Percentiles rank a stretch among this genome's conserved stretches.
These are phyloP conservation scores for Craterostigma plantagineum DNA, from an alignment of 257 asterid species.

Conservation along the genomic window DNA sequence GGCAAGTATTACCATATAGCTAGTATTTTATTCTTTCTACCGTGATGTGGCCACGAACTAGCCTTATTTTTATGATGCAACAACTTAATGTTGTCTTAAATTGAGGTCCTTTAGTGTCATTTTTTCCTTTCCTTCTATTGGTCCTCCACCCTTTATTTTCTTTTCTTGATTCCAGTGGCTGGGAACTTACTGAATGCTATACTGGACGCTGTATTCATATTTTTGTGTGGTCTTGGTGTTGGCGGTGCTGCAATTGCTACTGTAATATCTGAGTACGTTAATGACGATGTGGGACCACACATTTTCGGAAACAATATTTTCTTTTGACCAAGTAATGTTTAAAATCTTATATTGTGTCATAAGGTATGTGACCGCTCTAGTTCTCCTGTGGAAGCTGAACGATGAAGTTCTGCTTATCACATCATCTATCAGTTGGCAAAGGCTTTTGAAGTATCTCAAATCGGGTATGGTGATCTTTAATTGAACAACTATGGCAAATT, in stretches of 20 bases:
- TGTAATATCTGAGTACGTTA: constrained; percentile 91
- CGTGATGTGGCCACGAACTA: too few species aligned
- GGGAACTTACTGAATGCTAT: constrained; percentile 69
- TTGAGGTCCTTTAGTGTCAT: neutral
- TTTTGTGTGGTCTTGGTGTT: constrained; percentile 47
- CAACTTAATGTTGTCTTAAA: neutral
- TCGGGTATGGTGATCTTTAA: constrained; percentile 30
- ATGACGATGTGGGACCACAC: constrained; percentile 40
- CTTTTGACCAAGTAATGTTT: constrained; percentile 3
- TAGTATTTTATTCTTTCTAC: neutral
- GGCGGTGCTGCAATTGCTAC: constrained; percentile 89
- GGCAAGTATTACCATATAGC: constrained; percentile 22
- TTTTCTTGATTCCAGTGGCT: constrained; percentile 38
- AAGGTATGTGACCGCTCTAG: constrained; percentile 68
- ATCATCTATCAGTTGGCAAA: constrained; percentile 47
- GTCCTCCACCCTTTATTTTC: neutral
- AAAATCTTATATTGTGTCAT: constrained; percentile 8
- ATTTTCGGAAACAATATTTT: neutral
- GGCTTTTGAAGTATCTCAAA: constrained; percentile 54
- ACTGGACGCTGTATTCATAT: constrained; percentile 61
- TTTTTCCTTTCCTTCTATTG: neutral
- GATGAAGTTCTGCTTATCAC: constrained; percentile 46
- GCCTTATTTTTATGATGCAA: neutral
- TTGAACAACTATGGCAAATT: neutral
- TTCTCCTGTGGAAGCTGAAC: constrained; percentile 70